Base-by-base conservation (phyloP, 345 rosid genomes). In the Populus tremula region DNA sequence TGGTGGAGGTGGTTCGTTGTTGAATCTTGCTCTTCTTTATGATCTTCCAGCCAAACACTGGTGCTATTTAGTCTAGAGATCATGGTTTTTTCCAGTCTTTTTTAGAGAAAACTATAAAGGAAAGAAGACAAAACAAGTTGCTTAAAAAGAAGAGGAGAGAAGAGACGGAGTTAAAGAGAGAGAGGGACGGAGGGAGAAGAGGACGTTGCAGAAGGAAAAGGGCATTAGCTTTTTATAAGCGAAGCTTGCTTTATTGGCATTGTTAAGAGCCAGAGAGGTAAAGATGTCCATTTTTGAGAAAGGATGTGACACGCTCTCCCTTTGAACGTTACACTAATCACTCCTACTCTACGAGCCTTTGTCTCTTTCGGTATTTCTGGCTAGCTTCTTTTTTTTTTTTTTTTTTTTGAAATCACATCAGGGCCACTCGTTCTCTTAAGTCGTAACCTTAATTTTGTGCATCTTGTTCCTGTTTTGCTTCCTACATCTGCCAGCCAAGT, bases 131-230 rank as follows among this genome's bases (percentile, higher is more conserved):
- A 31, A 35, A 39, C 13, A 35, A 33, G 59, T 72, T 23, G 69
- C 62, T 54, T 66, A 53, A 20, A 36, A 50, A 56, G 61, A 13
- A 17, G 74, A 69, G 17, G 43, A 41, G 67, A 65, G 29, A 59
- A 59, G 64, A 10, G 3, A 56, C 29, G 23, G 27, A 23, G 6
- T 12, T 10, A 41, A 2, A 2, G 14, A 10, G 29, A 10, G 63
- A 2, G 8, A 21, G 62, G 21, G 62, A 27, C 27, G 27, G 27
- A 8, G 13, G 12, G 62, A n/a, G 27, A 1, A 50, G 83, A 76
- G 38, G 84, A 73, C 79, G 87, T 85, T 87, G 86, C 87, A 75
- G 87, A 73, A 35, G 63, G 71, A 73, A 87, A 86, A 84, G 82
- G 88, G 86, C 67, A 71, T 23, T 66, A 54, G 86, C 77, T 76